Evolutionary conservation across 495 filamentous ascomycete genomes (phyloP), one percentile per base, ranked within the genome.

Genomic region (Penicillium longicatenatum): DNA sequence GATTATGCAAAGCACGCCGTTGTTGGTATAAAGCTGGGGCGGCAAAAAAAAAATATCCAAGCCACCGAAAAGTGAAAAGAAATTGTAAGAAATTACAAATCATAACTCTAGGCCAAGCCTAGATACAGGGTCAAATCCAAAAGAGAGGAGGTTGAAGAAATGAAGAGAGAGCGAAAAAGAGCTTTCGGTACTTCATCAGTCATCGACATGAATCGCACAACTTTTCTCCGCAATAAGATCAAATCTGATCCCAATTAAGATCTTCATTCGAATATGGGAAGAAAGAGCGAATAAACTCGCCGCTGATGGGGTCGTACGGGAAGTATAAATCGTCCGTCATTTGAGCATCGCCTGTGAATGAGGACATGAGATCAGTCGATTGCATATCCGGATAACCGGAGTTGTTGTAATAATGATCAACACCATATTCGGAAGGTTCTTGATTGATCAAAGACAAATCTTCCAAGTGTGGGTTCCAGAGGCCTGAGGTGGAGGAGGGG

Each of bases 261-360:
- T 72, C 72, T 4, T 71, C 71, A 11, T 52, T 59, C 10, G 61
- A 45, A 5, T 62, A 22, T 4, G 76, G 75, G 65, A 79, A 79
- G 66, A 79, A 79, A 19, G 75, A 74, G 11, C 72, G 63, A 50
- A 79, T 78, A 20, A 79, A 79, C 47, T 78, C 71, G 17, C 74
- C 74, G 33, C 68, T 72, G 52, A 79, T 77, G 21, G 75, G 75
- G 52, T 79, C 76, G 54, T 78, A 79, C 2, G 76, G 76, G 62
- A 79, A 79, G 31, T 75, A 77, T 3, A 66, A 49, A 41, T 77
- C 73, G 24, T 58, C 61, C 26, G 54, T 29, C n/a, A 55, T 21
- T 30, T 60, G 58, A 17, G 44, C 44, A 9, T 65, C 63, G 16
- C 50, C 30, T 0, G 48, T 39, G 29, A 63, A 22, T 8, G 65